These are phyloP conservation scores for Cryoendolithus antarcticus DNA, from an alignment of 2,329 filamentous ascomycete species.

Conservation along the genomic window DNA sequence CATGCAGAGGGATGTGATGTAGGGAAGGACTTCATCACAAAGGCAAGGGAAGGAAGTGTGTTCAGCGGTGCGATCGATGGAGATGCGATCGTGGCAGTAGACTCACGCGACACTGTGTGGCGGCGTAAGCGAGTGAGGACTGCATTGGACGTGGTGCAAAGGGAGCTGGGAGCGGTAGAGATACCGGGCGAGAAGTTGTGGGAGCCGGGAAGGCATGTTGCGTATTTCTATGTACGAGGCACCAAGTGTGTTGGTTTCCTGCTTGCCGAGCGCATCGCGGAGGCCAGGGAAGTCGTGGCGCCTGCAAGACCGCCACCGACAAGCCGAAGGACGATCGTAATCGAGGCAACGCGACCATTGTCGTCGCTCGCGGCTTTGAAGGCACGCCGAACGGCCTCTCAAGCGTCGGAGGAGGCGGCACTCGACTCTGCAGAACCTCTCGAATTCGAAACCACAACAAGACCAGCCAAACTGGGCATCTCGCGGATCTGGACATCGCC, in stretches of 20 bases:
- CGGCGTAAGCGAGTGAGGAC: conserved; percentile 43
- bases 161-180: conserved; percentile 48
- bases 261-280: conserved; percentile 48
- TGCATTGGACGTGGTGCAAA: conserved; percentile 48
- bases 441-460: conserved; percentile 8
- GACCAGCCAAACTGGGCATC: conserved; percentile 44
- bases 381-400: not conserved
- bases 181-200: conserved; percentile 47
- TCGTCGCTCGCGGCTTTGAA: not conserved
- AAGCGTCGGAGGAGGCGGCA: conserved; percentile 4
- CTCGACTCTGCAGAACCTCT: conserved; percentile 8
- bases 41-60: conserved; percentile 6
- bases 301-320: conserved; percentile 4
- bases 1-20: conserved; percentile 50
- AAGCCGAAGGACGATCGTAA: not conserved
- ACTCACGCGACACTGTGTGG: conserved; percentile 39
- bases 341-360: not conserved
- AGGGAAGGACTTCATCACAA: conserved; percentile 44
- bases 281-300: conserved; percentile 39
- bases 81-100: conserved; percentile 46
- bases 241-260: conserved; percentile 51
- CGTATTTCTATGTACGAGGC: conserved; percentile 49
- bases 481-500: conserved; percentile 54
- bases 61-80: conserved; percentile 16
- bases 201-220: conserved; percentile 43